phyloP scores from a whole-genome alignment of 2,329 filamentous ascomycete genomes.

The Cercospora sesami region DNA sequence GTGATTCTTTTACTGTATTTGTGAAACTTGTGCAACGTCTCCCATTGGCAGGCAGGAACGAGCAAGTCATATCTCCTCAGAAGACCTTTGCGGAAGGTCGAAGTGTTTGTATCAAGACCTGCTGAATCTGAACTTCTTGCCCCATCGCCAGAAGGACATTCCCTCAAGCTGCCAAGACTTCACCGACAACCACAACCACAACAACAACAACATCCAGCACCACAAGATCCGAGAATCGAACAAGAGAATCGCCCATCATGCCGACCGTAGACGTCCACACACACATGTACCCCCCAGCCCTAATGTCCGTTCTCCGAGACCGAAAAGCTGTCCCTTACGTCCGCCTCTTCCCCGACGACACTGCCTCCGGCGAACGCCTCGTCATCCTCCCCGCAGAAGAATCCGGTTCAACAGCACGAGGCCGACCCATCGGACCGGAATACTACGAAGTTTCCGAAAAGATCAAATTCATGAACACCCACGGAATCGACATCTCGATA shows the following conservation, averaged over 20 bases:
- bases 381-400: conserved; percentile 38
- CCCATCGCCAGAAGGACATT: neutral
- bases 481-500: conserved; percentile 78
- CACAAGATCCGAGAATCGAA: neutral
- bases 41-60: neutral
- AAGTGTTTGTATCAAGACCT: neutral
- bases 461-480: conserved; percentile 81
- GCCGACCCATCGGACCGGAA: conserved; percentile 77
- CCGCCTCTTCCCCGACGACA: conserved; percentile 59
- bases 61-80: neutral
- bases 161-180: conserved; percentile 4
- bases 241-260: conserved; percentile 27
- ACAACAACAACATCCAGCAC: neutral
- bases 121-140: neutral
- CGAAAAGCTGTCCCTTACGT: conserved; percentile 68
- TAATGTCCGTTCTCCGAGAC: conserved; percentile 56
- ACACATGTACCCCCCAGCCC: conserved; percentile 59
- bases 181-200: neutral
- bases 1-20: neutral
- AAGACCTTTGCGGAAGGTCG: neutral
- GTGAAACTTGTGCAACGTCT: neutral
- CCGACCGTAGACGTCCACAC: conserved; percentile 61
- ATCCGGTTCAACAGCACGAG: conserved; percentile 53
- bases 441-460: conserved; percentile 81
- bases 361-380: conserved; percentile 59